Percentiles rank a stretch among this genome's conserved stretches.
Conservation (phyloP, 163 green algal genomes). For the Volvox carteri region DNA sequence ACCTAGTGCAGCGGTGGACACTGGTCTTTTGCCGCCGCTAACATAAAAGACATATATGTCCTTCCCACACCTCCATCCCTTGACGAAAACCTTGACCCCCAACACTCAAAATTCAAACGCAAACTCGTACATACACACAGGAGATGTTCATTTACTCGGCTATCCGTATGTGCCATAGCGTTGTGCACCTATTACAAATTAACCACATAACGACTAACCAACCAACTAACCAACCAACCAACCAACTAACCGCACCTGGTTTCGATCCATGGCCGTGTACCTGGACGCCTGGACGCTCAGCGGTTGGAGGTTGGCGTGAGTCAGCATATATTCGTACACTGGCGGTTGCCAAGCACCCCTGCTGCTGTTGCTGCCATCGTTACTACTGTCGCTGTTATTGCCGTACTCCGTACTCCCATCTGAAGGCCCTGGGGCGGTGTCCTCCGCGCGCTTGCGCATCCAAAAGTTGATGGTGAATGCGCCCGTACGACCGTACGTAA, state of each 20-base stretch:
- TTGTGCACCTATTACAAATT: too few species aligned
- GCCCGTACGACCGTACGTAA: conserved; percentile 68
- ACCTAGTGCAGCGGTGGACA: too few species aligned
- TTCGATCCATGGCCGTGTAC: conserved; percentile 29
- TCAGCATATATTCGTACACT: conserved; percentile 49
- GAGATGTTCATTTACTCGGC: too few species aligned
- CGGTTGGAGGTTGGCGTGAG: conserved; percentile 22
- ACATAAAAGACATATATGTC: too few species aligned
- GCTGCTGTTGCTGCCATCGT: neutral
- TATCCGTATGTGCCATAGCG: too few species aligned
- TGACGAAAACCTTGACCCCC: too few species aligned
- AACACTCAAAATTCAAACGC: too few species aligned
- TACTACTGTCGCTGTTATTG: conserved; percentile 27
- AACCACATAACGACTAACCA: too few species aligned
- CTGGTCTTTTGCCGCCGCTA: too few species aligned
- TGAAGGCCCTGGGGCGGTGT: neutral
- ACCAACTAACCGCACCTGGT: too few species aligned
- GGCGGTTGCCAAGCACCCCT: neutral
- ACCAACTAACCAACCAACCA: too few species aligned
- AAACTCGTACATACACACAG: too few species aligned
- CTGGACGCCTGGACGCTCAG: neutral
- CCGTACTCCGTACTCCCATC: neutral
- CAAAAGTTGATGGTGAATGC: conserved; percentile 81
- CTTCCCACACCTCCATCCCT: neutral
- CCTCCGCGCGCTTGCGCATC: conserved; percentile 57